Evolutionary conservation across 495 filamentous ascomycete species (phyloP).

Genomic region (Rusavskia elegans): DNA sequence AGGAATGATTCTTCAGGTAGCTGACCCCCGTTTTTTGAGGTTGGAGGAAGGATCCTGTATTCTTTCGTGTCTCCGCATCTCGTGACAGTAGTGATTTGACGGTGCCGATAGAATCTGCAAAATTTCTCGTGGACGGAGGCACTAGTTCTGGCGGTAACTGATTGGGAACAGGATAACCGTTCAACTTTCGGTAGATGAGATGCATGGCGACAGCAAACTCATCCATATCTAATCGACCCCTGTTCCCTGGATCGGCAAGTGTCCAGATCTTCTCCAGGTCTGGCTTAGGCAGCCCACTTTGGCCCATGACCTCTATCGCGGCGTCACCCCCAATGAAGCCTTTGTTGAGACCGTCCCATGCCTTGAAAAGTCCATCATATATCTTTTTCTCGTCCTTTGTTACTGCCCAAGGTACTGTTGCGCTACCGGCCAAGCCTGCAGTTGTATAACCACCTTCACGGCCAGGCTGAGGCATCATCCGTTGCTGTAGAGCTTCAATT

Average conservation of each 20-base stretch:
- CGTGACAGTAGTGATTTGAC: slow-evolving; percentile 85
- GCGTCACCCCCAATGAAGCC: slow-evolving; percentile 87
- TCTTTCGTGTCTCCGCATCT: slow-evolving; percentile 75
- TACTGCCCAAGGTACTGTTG: slow-evolving; percentile 93
- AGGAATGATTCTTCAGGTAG: slow-evolving; percentile 91
- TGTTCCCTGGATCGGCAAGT: slow-evolving; percentile 81
- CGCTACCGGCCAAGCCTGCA: slow-evolving; percentile 76
- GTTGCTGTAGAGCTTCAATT: slow-evolving; percentile 81
- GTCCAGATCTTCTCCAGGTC: slow-evolving; percentile 94
- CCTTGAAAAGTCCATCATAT: slow-evolving; percentile 88
- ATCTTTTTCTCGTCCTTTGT: slow-evolving; percentile 98
- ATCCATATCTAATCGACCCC: slow-evolving; percentile 86
- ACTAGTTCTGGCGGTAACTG: slow-evolving; percentile 86
- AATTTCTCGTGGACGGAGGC: slow-evolving; percentile 86
- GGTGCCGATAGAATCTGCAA: slow-evolving; percentile 81
- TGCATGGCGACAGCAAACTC: slow-evolving; percentile 99
- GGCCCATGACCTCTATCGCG: slow-evolving; percentile 92
- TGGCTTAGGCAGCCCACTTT: slow-evolving; percentile 79
- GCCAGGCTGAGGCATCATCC: slow-evolving; percentile 96
- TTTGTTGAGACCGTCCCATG: slow-evolving; percentile 91
- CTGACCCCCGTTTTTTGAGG: slow-evolving; percentile 96
- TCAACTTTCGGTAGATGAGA: slow-evolving; percentile 91
- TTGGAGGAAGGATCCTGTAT: slow-evolving; percentile 67
- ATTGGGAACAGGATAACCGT: slow-evolving; percentile 87
- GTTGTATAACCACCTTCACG: slow-evolving; percentile 88